Conservation (phyloP, 2,329 filamentous ascomycete species). For the Eutypa lata region DNA sequence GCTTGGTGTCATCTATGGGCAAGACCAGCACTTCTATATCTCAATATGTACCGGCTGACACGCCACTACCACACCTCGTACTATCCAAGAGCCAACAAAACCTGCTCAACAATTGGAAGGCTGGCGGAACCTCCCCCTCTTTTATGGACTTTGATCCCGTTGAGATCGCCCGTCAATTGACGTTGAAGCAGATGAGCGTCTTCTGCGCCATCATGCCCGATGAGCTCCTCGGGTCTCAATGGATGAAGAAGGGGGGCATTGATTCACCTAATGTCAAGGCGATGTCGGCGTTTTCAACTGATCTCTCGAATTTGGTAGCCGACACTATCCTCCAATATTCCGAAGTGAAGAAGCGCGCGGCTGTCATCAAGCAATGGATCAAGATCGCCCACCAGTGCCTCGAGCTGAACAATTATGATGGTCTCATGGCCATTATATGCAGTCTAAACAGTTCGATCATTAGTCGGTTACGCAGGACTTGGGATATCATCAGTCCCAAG, state of each 20-base stretch:
- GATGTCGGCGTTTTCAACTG: conserved; percentile 89
- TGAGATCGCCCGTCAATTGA: conserved; percentile 88
- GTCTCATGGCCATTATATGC: conserved; percentile 95
- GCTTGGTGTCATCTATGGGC: conserved; percentile 79
- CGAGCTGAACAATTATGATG: conserved; percentile 92
- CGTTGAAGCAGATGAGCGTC: conserved; percentile 84
- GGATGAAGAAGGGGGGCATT: conserved; percentile 82
- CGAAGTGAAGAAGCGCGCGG: conserved; percentile 90
- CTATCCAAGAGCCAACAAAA: conserved; percentile 75
- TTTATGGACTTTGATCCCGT: conserved; percentile 89
- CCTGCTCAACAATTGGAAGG: conserved; percentile 70
- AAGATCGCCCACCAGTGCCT: conserved; percentile 87
- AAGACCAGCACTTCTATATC: conserved; percentile 78
- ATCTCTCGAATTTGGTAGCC: conserved; percentile 86
- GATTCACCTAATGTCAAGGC: conserved; percentile 86
- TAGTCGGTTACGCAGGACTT: conserved; percentile 81
- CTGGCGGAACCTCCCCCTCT: conserved; percentile 64
- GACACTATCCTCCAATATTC: conserved; percentile 85
- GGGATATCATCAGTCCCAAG: conserved; percentile 83
- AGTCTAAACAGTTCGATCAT: conserved; percentile 91
- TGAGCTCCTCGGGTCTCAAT: conserved; percentile 86
- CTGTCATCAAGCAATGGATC: conserved; percentile 95
- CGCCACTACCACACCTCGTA: conserved; percentile 65
- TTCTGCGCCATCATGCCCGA: conserved; percentile 92
- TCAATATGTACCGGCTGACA: conserved; percentile 67